These are phyloP conservation scores for Thelonectria discophora DNA, from an alignment of 2,329 filamentous ascomycete species.

Conservation along the genomic window DNA sequence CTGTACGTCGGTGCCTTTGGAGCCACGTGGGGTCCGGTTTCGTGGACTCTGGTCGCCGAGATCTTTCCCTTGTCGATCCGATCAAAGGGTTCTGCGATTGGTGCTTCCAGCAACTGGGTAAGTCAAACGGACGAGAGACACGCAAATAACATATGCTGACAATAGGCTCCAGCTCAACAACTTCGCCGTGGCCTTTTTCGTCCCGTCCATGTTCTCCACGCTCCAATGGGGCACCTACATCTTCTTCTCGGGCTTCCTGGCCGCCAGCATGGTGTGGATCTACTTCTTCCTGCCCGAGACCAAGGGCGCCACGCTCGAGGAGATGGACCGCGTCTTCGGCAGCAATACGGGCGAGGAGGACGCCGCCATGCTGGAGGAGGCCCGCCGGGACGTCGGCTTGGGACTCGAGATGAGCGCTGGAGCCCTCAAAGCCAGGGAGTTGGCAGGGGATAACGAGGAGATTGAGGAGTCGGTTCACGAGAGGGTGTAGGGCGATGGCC, in stretches of 20 bases:
- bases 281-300: constrained; percentile 64
- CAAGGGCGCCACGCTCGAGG: constrained; percentile 62
- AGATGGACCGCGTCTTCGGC: constrained; percentile 62
- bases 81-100: constrained; percentile 55
- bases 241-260: constrained; percentile 63
- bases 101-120: constrained; percentile 55
- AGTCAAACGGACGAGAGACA: not conserved
- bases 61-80: constrained; percentile 57
- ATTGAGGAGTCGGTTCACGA: constrained; percentile 27
- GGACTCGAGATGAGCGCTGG: constrained; percentile 28
- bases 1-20: constrained; percentile 62
- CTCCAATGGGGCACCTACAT: constrained; percentile 63
- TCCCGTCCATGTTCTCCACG: constrained; percentile 50
- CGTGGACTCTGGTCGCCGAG: constrained; percentile 59
- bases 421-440: constrained; percentile 33
- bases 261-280: constrained; percentile 57
- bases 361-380: constrained; percentile 34
- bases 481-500: constrained; percentile 20
- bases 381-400: constrained; percentile 36
- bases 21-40: constrained; percentile 56
- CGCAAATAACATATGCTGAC: not conserved
- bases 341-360: constrained; percentile 46
- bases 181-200: constrained; percentile 57
- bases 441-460: constrained; percentile 31
- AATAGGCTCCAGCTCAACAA: constrained; percentile 49